Evolutionary conservation across 768 basidiomycete genomes (phyloP).

Genomic region (Pleurotus giganteus): DNA sequence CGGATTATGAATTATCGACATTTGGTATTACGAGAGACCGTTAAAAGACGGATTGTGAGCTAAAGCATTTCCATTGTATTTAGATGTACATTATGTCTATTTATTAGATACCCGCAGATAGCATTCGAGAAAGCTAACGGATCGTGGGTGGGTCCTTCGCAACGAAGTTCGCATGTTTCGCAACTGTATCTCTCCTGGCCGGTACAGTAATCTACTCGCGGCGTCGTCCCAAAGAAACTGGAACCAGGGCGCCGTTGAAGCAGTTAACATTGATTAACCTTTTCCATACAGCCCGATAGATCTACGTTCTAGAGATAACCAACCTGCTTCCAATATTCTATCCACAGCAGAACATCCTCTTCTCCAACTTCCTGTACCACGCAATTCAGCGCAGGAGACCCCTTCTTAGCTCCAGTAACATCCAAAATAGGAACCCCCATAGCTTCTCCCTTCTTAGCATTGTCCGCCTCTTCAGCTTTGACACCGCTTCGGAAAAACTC

Average conservation of each 20-base stretch:
- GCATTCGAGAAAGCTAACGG: too few species aligned
- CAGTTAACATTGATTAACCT: too few species aligned
- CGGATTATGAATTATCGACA: conserved; percentile 1
- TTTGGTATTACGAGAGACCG: background rate
- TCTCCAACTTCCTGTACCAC: background rate
- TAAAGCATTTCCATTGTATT: too few species aligned
- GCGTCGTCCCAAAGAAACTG: too few species aligned
- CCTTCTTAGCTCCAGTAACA: conserved; percentile 5
- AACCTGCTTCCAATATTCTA: conserved; percentile 12
- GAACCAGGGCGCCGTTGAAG: too few species aligned
- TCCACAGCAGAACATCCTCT: conserved; percentile 10
- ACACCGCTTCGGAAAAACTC: conserved; percentile 13
- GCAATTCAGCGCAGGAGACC: background rate
- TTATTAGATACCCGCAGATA: too few species aligned
- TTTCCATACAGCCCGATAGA: too few species aligned
- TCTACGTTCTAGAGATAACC: conserved; percentile 2
- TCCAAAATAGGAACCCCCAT: conserved; percentile 15
- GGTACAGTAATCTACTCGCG: too few species aligned
- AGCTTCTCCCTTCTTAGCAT: conserved; percentile 7
- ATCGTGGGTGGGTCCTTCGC: too few species aligned
- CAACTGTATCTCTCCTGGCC: too few species aligned
- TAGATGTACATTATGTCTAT: too few species aligned
- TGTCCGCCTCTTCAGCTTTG: background rate
- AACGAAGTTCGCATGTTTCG: too few species aligned
- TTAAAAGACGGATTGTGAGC: background rate